Evolutionary conservation across 441 rosid genomes (phyloP).

Genomic region (Gossypium lobatum): DNA sequence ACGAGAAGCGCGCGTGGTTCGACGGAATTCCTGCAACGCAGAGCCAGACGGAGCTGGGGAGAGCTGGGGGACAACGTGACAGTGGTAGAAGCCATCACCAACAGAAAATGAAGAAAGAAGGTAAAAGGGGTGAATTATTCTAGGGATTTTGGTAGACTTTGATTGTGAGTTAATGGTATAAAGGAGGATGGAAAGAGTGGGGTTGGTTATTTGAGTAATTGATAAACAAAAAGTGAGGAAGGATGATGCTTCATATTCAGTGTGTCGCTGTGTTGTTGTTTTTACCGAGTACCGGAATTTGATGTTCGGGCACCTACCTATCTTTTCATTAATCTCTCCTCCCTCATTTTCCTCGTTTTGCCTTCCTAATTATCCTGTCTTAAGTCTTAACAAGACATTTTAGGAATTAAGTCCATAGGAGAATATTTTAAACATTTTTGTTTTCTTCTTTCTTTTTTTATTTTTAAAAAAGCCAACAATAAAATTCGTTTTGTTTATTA

Average conservation of each 20-base stretch:
- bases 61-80: conserved; percentile 53
- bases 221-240: neutral
- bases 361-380: neutral
- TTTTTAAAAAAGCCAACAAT: no score
- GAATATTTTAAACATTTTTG: no score
- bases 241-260: neutral
- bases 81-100: conserved; percentile 35
- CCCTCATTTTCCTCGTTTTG: neutral
- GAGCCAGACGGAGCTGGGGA: conserved; percentile 62
- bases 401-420: neutral
- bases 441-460: no score
- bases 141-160: conserved; percentile 12
- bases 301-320: neutral
- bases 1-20: conserved; percentile 20
- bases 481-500: no score
- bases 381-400: no score
- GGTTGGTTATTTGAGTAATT: neutral
- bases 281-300: neutral
- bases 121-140: neutral
- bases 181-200: neutral
- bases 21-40: conserved; percentile 21
- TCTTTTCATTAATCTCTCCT: neutral
- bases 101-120: neutral
- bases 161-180: neutral
- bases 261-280: neutral